Evolutionary conservation across 345 rosid genomes (phyloP).

Genomic region (Ricinus communis): DNA sequence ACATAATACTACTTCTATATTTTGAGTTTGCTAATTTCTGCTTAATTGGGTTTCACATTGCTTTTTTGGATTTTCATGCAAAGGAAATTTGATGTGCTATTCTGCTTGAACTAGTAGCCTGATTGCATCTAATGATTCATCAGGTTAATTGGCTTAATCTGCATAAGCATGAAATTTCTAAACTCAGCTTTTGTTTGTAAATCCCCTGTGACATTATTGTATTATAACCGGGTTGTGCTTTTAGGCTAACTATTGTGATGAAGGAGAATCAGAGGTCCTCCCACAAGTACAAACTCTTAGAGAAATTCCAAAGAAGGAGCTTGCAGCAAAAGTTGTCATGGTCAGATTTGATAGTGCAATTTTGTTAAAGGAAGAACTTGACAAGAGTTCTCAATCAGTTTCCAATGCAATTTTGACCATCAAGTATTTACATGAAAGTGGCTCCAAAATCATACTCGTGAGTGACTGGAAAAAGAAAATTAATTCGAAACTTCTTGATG

Average conservation of each 20-base stretch:
- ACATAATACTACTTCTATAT: not conserved
- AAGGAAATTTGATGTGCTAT: not conserved
- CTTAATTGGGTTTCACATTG: not conserved
- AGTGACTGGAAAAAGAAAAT: constrained; percentile 48
- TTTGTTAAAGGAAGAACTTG: constrained; percentile 42
- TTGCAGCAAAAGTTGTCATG: constrained; percentile 58
- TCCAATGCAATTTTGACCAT: constrained; percentile 47
- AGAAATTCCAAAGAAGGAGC: constrained; percentile 49
- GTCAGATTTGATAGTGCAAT: constrained; percentile 61
- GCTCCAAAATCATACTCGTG: constrained; percentile 53
- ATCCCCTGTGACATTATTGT: constrained; percentile 15
- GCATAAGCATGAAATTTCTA: not conserved
- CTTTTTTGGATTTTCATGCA: not conserved
- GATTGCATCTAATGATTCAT: not conserved
- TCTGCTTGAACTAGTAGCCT: not conserved
- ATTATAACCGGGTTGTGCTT: constrained; percentile 16
- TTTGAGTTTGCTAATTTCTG: not conserved
- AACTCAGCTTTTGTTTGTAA: not conserved
- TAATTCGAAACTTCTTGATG: constrained; percentile 30
- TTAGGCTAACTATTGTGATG: constrained; percentile 36
- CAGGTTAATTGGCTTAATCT: not conserved
- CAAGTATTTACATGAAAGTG: constrained; percentile 44
- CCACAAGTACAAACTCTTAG: constrained; percentile 61
- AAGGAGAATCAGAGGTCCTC: constrained; percentile 34
- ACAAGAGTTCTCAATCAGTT: constrained; percentile 31